phyloP scores from a whole-genome alignment of 2,329 filamentous ascomycete genomes.

The Ascochyta lentis region DNA sequence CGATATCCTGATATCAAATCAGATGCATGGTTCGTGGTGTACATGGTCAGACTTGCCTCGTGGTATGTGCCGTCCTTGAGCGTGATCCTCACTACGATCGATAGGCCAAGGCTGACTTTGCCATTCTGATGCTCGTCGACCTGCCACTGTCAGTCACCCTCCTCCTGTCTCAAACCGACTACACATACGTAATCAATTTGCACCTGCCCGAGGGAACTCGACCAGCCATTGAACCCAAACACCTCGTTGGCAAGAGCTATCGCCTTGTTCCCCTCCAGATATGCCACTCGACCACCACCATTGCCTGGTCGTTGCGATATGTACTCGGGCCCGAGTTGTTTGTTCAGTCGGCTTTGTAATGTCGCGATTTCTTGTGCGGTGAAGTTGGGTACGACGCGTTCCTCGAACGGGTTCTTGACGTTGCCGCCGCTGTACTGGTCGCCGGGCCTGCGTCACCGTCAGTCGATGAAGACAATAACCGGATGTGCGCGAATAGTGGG shows the following conservation, averaged over 20 bases:
- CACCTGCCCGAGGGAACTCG: conserved; percentile 90
- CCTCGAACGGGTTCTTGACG: conserved; percentile 79
- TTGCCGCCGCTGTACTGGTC: conserved; percentile 46
- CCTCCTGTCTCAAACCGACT: not conserved
- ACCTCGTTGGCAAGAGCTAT: conserved; percentile 95
- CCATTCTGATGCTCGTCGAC: conserved; percentile 82
- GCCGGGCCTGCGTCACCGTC: conserved; percentile 41
- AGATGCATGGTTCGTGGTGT: not conserved
- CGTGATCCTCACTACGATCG: conserved; percentile 88
- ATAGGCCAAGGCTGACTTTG: conserved; percentile 83
- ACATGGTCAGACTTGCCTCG: conserved; percentile 60
- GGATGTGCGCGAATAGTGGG: not conserved
- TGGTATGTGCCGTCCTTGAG: conserved; percentile 94
- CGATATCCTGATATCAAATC: conserved; percentile 69
- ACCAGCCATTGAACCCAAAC: conserved; percentile 98
- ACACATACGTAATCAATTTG: conserved; percentile 85
- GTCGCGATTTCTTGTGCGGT: conserved; percentile 91
- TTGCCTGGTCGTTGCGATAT: conserved; percentile 86
- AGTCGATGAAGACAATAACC: conserved; percentile 8
- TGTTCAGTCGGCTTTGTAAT: conserved; percentile 83
- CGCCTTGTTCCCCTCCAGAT: conserved; percentile 94
- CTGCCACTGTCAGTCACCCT: conserved; percentile 46
- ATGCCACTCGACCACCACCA: conserved; percentile 85
- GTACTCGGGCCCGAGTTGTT: conserved; percentile 94
- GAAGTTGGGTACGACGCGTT: conserved; percentile 77